These are phyloP conservation scores for Salix arbutifolia DNA, from an alignment of 345 rosid genomes.

Conservation along the genomic window DNA sequence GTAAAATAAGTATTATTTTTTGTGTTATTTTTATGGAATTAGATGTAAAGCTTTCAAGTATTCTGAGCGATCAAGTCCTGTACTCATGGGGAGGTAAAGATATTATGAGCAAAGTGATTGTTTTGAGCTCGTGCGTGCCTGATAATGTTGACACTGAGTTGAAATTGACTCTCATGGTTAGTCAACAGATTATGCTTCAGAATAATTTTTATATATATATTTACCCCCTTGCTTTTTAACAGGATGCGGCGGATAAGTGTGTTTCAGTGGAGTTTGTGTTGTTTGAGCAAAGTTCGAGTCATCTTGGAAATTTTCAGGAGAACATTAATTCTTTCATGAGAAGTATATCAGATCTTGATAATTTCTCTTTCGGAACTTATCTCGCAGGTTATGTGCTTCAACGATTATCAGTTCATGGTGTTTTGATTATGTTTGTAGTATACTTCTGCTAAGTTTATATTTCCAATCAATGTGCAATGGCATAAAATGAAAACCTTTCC, in stretches of 20 bases:
- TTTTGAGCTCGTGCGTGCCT: constrained; percentile 60
- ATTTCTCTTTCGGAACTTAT: constrained; percentile 61
- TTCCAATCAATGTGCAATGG: too few species aligned
- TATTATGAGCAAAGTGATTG: constrained; percentile 57
- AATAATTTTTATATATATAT: neutral
- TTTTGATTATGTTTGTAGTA: too few species aligned
- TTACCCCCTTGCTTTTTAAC: constrained; percentile 6
- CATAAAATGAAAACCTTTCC: too few species aligned
- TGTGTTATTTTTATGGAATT: constrained; percentile 5
- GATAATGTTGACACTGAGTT: constrained; percentile 34
- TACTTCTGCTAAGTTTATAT: too few species aligned
- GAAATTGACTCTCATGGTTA: constrained; percentile 58
- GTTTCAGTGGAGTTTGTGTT: constrained; percentile 68
- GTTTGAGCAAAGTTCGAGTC: constrained; percentile 50
- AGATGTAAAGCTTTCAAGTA: constrained; percentile 55
- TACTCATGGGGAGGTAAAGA: constrained; percentile 78
- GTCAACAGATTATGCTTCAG: constrained; percentile 3
- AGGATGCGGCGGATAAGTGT: constrained; percentile 84
- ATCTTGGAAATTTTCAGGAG: constrained; percentile 47
- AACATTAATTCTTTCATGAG: constrained; percentile 41
- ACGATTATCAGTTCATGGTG: neutral
- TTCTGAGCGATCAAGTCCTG: constrained; percentile 58
- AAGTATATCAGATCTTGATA: constrained; percentile 77
- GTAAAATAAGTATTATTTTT: neutral
- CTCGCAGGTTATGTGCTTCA: constrained; percentile 48